Evolutionary conservation across 352 stramenopile species (phyloP), one percentile per base, ranked within the genome.

Genomic region (Pythium pectinolyticum): DNA sequence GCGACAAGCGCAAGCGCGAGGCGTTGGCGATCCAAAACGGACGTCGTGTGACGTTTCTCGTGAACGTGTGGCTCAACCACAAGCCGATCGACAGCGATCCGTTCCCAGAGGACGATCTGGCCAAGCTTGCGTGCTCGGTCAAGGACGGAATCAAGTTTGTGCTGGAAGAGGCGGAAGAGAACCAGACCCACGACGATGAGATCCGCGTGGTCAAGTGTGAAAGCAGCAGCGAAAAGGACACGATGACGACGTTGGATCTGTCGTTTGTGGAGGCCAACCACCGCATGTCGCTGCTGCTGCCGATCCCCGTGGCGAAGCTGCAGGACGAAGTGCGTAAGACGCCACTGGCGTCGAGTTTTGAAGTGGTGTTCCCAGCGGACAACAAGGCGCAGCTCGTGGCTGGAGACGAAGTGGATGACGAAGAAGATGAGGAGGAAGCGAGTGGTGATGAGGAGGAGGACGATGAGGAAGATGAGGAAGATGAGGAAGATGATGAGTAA

Each of bases 11-110:
- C 24, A 61, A 67, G 28, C 58, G 53, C 1, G 41, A 61, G 9
- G 57, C 37, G 3, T 12, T 30, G 41, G 46, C 48, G 19, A 56
- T 61, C 20, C 52, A 67, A 31, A 67, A 64, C 27, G 58, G 52
- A n/a, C 70, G 76, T 20, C 75, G 89, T 37, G 79, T 96, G 25
- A 85, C 79, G 30, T 82, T 88, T 51, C 75, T 88, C 4, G 79
- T 88, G 31, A 88, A 88, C 51, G 67, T 88, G 9, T 88, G 79
- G 79, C 57, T 88, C 45, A 84, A 88, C 63, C 79, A 88, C 64
- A 62, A 76, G 46, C 79, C 79, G 2, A 78, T 75, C 24, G 64
- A 80, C 39, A 72, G 73, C 37, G 66, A 83, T 40, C 63, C 57
- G 17, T 64, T 78, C 14, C 63, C 66, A 25, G 66, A 69, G 27